These are phyloP conservation scores for Cystobasidiaceae sp. DNA, from an alignment of 1,284 basidiomycete species.

Conservation along the genomic window DNA sequence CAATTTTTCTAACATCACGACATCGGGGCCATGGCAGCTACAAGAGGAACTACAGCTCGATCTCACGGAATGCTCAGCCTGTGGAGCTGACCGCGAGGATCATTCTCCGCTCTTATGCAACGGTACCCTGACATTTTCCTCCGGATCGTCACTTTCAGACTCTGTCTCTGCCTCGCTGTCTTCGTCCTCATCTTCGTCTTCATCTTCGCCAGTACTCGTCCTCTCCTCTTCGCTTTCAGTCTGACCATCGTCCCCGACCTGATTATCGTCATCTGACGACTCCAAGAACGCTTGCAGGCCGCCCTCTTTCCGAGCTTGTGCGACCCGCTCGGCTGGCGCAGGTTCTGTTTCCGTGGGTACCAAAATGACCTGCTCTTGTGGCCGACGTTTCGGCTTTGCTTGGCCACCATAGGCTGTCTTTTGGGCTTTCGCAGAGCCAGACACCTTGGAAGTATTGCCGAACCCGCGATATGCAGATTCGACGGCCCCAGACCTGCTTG, in stretches of 20 bases:
- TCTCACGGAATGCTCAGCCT: no score
- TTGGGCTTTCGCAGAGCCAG: neutral
- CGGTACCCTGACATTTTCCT: neutral
- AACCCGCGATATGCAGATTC: slow-evolving; percentile 25
- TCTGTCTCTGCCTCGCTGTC: neutral
- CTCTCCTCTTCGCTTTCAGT: neutral
- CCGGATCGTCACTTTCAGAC: no score
- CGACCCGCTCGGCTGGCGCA: neutral
- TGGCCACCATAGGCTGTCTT: neutral
- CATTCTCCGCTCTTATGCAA: no score
- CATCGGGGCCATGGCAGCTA: no score
- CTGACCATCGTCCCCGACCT: slow-evolving; percentile 42
- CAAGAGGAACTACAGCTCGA: slow-evolving; percentile 3
- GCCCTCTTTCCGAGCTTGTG: neutral
- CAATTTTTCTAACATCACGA: no score
- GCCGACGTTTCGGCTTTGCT: no score
- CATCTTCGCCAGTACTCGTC: neutral
- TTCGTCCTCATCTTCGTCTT: neutral
- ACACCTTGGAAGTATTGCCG: slow-evolving; percentile 26
- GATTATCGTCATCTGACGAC: slow-evolving; percentile 43
- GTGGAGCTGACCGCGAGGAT: no score
- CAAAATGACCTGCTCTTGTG: slow-evolving; percentile 10
- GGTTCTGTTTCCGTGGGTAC: slow-evolving; percentile 13
- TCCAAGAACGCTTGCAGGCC: slow-evolving; percentile 26
- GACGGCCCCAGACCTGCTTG: neutral